Evolutionary conservation across 805 yeast genomes (phyloP).

Genomic region (Isabelozyma pseudorhagii): DNA sequence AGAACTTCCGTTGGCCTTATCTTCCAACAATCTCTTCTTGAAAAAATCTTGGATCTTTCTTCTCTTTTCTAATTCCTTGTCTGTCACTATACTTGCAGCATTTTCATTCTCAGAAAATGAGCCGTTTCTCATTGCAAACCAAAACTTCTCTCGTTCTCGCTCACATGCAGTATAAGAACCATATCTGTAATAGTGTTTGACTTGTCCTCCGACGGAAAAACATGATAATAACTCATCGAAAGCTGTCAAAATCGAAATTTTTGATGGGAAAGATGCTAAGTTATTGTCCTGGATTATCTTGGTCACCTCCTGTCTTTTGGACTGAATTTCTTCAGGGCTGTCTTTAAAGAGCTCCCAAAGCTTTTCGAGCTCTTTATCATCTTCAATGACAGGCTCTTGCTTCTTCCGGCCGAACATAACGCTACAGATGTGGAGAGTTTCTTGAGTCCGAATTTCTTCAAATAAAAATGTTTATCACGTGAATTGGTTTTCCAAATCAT

Average conservation of each 20-base stretch:
- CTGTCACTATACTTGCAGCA: slow-evolving; percentile 15
- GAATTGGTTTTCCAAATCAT: too few relatives aligned
- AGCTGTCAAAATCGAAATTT: slow-evolving; percentile 55
- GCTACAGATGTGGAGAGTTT: too few relatives aligned
- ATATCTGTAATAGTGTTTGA: slow-evolving; percentile 77
- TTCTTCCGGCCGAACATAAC: not conserved
- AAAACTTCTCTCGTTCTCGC: slow-evolving; percentile 66
- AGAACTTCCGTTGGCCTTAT: slow-evolving; percentile 65
- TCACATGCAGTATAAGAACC: slow-evolving; percentile 76
- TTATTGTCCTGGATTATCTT: slow-evolving; percentile 16
- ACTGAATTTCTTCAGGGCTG: slow-evolving; percentile 23
- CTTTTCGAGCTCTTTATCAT: slow-evolving; percentile 24
- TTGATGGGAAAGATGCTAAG: slow-evolving; percentile 26
- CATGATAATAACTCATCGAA: slow-evolving; percentile 85
- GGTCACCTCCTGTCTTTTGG: slow-evolving; percentile 20
- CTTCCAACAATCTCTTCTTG: slow-evolving; percentile 58
- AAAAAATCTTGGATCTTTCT: slow-evolving; percentile 64
- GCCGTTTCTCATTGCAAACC: slow-evolving; percentile 71
- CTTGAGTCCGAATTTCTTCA: too few relatives aligned
- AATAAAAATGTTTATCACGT: too few relatives aligned
- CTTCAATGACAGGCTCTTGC: slow-evolving; percentile 3
- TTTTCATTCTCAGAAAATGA: slow-evolving; percentile 19
- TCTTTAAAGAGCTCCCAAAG: slow-evolving; percentile 31
- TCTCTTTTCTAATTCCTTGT: slow-evolving; percentile 50
- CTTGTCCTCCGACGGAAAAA: slow-evolving; percentile 87